Percentiles rank a stretch among this genome's conserved stretches.
phyloP scores from a whole-genome alignment of 1,284 basidiomycete genomes.

The Somion occarium region DNA sequence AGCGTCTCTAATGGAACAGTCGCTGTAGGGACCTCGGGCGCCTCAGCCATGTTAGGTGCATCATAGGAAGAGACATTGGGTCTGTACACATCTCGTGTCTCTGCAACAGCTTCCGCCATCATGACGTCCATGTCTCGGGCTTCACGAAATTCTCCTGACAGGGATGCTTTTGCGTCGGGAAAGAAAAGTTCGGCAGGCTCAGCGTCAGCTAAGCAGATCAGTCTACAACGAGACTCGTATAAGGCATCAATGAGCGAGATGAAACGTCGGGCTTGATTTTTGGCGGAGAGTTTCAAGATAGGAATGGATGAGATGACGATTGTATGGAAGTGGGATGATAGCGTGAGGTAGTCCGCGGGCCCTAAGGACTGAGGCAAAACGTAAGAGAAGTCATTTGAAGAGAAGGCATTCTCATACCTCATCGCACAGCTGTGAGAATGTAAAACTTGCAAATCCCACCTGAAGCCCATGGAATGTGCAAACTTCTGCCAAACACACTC shows the following conservation, averaged over 20 bases:
- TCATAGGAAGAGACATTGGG: slow-evolving; percentile 62
- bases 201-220: slow-evolving; percentile 44
- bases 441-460: slow-evolving; percentile 45
- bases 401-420: slow-evolving; percentile 30
- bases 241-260: slow-evolving; percentile 72
- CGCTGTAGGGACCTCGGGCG: slow-evolving; percentile 21
- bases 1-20: slow-evolving; percentile 38
- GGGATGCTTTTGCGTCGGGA: slow-evolving; percentile 39
- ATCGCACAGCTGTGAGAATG: slow-evolving; percentile 61
- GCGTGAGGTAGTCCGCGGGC: slow-evolving; percentile 65
- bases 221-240: slow-evolving; percentile 42
- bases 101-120: slow-evolving; percentile 56
- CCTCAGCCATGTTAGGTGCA: slow-evolving; percentile 34
- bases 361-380: slow-evolving; percentile 44
- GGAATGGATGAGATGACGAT: slow-evolving; percentile 60
- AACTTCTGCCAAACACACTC: slow-evolving; percentile 39
- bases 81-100: slow-evolving; percentile 50
- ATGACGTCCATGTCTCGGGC: slow-evolving; percentile 39
- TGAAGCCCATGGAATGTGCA: slow-evolving; percentile 44
- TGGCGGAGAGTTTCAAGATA: slow-evolving; percentile 49
- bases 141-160: slow-evolving; percentile 15
- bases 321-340: slow-evolving; percentile 55
- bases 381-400: background rate
- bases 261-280: slow-evolving; percentile 68
- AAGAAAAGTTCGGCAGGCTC: slow-evolving; percentile 55